Conservation (phyloP, 1,139 yeast species). For the Protomyces lactucae-debilis region DNA sequence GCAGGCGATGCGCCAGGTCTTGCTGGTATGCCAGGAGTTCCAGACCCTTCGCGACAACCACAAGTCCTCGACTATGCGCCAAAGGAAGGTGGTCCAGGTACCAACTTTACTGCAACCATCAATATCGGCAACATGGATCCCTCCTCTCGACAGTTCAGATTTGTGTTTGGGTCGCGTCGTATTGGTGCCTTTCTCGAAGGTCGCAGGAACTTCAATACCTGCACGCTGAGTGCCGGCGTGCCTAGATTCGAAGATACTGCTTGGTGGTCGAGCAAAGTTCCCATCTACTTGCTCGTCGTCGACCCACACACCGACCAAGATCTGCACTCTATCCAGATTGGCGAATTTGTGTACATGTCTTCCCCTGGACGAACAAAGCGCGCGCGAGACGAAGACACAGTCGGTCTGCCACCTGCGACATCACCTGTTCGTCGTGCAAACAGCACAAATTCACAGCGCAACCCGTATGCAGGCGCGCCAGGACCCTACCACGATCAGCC, state of each 20-base stretch:
- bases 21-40: background rate
- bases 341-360: conserved; percentile 16
- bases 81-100: conserved; percentile 13
- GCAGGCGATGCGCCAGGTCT: background rate
- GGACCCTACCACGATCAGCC: background rate
- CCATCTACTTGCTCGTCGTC: conserved; percentile 8
- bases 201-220: background rate
- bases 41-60: background rate
- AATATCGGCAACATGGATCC: conserved; percentile 9
- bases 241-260: conserved; percentile 8
- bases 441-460: background rate
- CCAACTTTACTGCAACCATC: conserved; percentile 8
- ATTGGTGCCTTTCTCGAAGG: conserved; percentile 18
- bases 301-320: conserved; percentile 15
- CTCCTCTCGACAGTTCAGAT: background rate
- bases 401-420: background rate
- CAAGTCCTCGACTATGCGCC: conserved; percentile 10
- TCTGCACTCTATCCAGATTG: conserved; percentile 7
- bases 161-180: conserved; percentile 16
- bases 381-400: conserved; percentile 4
- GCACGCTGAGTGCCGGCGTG: conserved; percentile 10
- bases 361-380: conserved; percentile 9
- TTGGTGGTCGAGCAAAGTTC: conserved; percentile 21
- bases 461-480: background rate
- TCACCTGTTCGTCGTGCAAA: background rate